Evolutionary conservation across 345 rosid species (phyloP).

Genomic region (Draba incana): DNA sequence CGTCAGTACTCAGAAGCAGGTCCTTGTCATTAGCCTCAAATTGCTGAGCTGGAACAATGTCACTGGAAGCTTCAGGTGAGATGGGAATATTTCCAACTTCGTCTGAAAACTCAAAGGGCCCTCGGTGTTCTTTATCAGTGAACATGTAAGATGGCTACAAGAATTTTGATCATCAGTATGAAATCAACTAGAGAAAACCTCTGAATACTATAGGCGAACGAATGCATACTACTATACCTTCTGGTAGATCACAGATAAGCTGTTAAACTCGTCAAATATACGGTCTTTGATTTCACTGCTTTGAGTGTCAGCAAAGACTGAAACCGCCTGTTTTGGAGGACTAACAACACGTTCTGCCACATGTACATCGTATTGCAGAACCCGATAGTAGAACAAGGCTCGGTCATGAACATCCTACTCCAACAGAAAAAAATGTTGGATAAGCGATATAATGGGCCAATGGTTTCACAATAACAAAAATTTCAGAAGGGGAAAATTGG

Average conservation of each 20-base stretch:
- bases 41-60: constrained; percentile 61
- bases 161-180: constrained; percentile 10
- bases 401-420: constrained; percentile 98
- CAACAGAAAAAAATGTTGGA: constrained; percentile 22
- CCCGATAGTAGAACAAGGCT: constrained; percentile 96
- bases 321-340: constrained; percentile 98
- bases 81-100: constrained; percentile 72
- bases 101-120: constrained; percentile 88
- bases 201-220: constrained; percentile 1
- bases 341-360: constrained; percentile 83
- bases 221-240: constrained; percentile 54
- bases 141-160: constrained; percentile 98
- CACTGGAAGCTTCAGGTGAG: constrained; percentile 62
- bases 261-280: constrained; percentile 95
- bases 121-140: constrained; percentile 91
- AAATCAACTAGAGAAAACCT: constrained; percentile 18
- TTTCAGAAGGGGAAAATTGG: constrained; percentile 15
- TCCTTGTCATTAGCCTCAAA: constrained; percentile 92
- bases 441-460: constrained; percentile 11
- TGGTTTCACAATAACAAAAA: constrained; percentile 21
- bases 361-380: constrained; percentile 71
- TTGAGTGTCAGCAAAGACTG: constrained; percentile 96
- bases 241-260: constrained; percentile 89
- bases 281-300: constrained; percentile 97
- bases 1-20: constrained; percentile 73